Percentiles rank a stretch among this genome's conserved stretches.
Conservation (phyloP, 163 green algal species). For the Volvox carteri region DNA sequence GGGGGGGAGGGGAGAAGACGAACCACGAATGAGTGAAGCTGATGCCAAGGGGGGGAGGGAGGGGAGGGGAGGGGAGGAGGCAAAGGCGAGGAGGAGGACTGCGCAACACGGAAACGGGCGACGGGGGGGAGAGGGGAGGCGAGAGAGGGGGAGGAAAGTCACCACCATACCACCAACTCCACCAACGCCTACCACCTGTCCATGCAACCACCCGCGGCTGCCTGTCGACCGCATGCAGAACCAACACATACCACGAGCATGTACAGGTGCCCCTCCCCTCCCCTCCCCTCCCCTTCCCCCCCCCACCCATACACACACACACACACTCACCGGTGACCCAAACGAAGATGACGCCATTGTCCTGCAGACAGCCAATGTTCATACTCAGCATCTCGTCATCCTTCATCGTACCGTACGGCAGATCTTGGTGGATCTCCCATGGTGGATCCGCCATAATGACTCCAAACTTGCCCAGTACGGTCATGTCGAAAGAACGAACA, state of each 20-base stretch:
- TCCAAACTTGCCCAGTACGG: slow-evolving; percentile 89
- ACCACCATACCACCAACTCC: too few relatives aligned
- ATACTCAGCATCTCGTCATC: slow-evolving; percentile 91
- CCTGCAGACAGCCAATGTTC: slow-evolving; percentile 85
- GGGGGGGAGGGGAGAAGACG: not conserved
- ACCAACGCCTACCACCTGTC: too few relatives aligned
- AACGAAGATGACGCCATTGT: slow-evolving; percentile 92
- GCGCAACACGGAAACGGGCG: too few relatives aligned
- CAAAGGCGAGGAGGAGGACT: too few relatives aligned
- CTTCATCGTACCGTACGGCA: slow-evolving; percentile 93
- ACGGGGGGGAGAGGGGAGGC: too few relatives aligned
- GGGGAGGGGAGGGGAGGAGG: not conserved
- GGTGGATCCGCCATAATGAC: slow-evolving; percentile 94
- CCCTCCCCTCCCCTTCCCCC: not conserved
- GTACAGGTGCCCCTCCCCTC: not conserved
- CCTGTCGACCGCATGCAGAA: too few relatives aligned
- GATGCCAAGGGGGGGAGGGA: not conserved
- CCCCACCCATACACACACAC: not conserved
- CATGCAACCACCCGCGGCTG: too few relatives aligned
- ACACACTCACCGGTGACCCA: slow-evolving; percentile 91
- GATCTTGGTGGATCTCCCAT: slow-evolving; percentile 87
- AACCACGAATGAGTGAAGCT: too few relatives aligned
- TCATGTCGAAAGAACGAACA: slow-evolving; percentile 87
- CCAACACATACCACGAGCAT: too few relatives aligned
- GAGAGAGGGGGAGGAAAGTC: too few relatives aligned